Evolutionary conservation across 129 eudicot species (phyloP).

Genomic region (Cynara cardunculus): DNA sequence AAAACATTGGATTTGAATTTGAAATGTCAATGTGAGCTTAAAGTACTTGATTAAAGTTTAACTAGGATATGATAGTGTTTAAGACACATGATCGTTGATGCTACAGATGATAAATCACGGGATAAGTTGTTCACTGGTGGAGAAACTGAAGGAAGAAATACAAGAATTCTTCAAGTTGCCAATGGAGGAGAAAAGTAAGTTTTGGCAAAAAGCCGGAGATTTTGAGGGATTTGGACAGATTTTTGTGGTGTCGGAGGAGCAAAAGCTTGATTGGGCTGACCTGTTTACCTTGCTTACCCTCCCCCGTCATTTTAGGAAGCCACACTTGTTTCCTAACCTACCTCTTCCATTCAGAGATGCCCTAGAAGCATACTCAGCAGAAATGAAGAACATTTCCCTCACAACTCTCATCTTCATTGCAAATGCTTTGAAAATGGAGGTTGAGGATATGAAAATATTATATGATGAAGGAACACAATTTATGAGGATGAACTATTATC

Average conservation of each 20-base stretch:
- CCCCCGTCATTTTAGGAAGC: no score
- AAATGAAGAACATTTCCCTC: slow-evolving; percentile 26
- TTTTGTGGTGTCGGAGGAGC: no score
- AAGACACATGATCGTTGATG: no score
- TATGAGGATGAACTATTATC: slow-evolving; percentile 39
- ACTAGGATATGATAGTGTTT: no score
- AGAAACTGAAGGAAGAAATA: slow-evolving; percentile 2
- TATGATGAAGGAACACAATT: slow-evolving; percentile 39
- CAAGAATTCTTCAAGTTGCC: slow-evolving; percentile 25
- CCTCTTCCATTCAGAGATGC: slow-evolving; percentile 7
- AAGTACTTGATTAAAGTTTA: no score
- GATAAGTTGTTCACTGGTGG: slow-evolving; percentile 11
- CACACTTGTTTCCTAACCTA: no score
- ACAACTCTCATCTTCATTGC: slow-evolving; percentile 31
- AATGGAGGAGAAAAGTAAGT: slow-evolving; percentile 31
- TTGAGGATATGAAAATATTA: slow-evolving; percentile 12
- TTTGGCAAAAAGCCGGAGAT: slow-evolving; percentile 25
- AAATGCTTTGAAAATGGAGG: slow-evolving; percentile 30
- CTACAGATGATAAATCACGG: slow-evolving; percentile 31
- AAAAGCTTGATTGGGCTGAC: no score
- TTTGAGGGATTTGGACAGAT: no score
- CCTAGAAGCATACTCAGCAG: slow-evolving; percentile 39
- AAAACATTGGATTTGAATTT: no score
- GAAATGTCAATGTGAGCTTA: no score
- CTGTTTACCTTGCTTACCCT: neutral